These are phyloP conservation scores for Penicillium aurantiogriseum DNA, from an alignment of 2,329 filamentous ascomycete species.

Conservation along the genomic window DNA sequence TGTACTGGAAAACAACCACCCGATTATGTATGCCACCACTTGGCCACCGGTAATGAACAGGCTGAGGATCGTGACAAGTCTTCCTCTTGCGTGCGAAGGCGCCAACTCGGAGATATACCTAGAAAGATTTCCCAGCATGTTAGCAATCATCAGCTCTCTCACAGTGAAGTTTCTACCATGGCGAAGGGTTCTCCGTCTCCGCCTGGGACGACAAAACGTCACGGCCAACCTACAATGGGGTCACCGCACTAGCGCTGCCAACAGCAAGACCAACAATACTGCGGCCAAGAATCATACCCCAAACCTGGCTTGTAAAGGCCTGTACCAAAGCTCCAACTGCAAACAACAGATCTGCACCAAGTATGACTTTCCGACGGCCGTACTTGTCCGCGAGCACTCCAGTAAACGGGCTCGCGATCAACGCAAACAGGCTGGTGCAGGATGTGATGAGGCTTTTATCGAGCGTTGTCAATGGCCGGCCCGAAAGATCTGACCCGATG, in stretches of 20 bases:
- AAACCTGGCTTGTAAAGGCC: conserved; percentile 41
- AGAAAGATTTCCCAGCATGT: background rate
- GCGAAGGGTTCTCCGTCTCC: background rate
- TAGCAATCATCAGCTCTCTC: background rate
- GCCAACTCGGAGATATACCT: conserved; percentile 82
- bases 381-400: conserved; percentile 52
- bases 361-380: conserved; percentile 49
- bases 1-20: conserved; percentile 68
- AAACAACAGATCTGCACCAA: conserved; percentile 48
- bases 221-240: conserved; percentile 59
- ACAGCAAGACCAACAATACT: conserved; percentile 50
- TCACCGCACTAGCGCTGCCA: conserved; percentile 66
- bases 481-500: conserved; percentile 54
- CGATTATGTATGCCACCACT: conserved; percentile 81
- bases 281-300: conserved; percentile 47
- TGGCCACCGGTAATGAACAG: conserved; percentile 86
- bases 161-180: background rate
- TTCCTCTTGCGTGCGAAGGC: conserved; percentile 71
- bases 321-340: conserved; percentile 46
- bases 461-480: conserved; percentile 50
- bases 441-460: conserved; percentile 61
- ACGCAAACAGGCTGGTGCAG: conserved; percentile 57
- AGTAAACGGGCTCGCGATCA: conserved; percentile 56
- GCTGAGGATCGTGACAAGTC: conserved; percentile 76
- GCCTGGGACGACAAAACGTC: background rate